Conservation (phyloP, 108 stramenopile genomes). For the Bacterosira constricta region DNA sequence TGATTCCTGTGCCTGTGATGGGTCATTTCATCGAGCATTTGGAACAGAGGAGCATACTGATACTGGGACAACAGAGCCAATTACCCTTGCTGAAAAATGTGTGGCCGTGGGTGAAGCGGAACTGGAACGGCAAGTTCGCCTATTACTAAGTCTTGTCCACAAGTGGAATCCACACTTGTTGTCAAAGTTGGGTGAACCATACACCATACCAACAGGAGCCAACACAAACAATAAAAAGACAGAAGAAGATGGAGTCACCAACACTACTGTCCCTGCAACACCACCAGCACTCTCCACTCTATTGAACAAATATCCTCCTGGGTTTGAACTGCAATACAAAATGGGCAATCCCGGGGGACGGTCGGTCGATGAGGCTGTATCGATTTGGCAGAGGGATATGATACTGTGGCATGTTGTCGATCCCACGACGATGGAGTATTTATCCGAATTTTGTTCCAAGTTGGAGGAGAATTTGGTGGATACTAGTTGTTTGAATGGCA, state of each 20-base stretch:
- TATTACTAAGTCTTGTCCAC: conserved; percentile 46
- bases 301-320: conserved; percentile 35
- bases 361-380: conserved; percentile 42
- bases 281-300: conserved; percentile 33
- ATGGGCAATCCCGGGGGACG: conserved; percentile 51
- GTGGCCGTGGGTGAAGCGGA: conserved; percentile 1
- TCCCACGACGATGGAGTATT: conserved; percentile 34
- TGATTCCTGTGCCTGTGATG: background rate
- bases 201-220: conserved; percentile 5
- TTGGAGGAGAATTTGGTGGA: conserved; percentile 43
- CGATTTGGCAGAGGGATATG: conserved; percentile 52
- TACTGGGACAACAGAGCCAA: no score
- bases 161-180: conserved; percentile 51
- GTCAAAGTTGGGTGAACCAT: conserved; percentile 24
- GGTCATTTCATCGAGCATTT: no score
- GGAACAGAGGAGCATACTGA: no score
- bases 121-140: conserved; percentile 21
- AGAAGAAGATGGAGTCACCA: background rate
- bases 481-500: conserved; percentile 18
- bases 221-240: background rate
- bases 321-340: conserved; percentile 45
- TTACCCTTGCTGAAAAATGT: background rate
- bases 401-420: conserved; percentile 47
- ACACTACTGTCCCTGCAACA: background rate
- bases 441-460: conserved; percentile 32